Conservation (phyloP, 179 eudicot genomes). For the Beta corolliflora region DNA sequence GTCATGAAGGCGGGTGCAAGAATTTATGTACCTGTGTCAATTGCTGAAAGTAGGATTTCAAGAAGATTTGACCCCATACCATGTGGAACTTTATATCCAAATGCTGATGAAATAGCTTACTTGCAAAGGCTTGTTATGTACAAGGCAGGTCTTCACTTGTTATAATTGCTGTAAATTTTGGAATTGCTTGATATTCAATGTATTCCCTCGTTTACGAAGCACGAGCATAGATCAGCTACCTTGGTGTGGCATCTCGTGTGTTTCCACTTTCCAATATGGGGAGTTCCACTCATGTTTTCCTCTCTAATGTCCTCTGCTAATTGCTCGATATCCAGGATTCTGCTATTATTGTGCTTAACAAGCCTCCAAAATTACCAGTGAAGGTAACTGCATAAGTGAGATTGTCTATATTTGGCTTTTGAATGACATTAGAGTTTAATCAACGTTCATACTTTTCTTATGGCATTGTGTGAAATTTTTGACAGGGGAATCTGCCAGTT, state of each 20-base stretch:
- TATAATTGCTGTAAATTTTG: neutral
- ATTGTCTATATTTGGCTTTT: neutral
- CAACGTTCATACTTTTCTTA: neutral
- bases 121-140: constrained; percentile 88
- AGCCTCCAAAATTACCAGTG: constrained; percentile 90
- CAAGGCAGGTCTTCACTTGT: constrained; percentile 51
- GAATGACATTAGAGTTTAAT: neutral
- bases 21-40: constrained; percentile 70
- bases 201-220: neutral
- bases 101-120: constrained; percentile 92
- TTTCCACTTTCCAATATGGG: neutral
- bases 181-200: neutral
- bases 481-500: constrained; percentile 76
- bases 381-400: constrained; percentile 49
- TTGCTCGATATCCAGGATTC: constrained; percentile 59
- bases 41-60: constrained; percentile 78
- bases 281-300: neutral
- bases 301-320: neutral
- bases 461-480: constrained; percentile 10
- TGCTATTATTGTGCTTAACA: constrained; percentile 80
- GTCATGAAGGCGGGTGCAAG: constrained; percentile 74
- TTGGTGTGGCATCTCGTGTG: neutral
- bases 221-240: neutral
- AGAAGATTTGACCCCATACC: constrained; percentile 89
- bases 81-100: constrained; percentile 79